Evolutionary conservation across 1,284 basidiomycete species (phyloP).

Genomic region (Malassezia restricta): DNA sequence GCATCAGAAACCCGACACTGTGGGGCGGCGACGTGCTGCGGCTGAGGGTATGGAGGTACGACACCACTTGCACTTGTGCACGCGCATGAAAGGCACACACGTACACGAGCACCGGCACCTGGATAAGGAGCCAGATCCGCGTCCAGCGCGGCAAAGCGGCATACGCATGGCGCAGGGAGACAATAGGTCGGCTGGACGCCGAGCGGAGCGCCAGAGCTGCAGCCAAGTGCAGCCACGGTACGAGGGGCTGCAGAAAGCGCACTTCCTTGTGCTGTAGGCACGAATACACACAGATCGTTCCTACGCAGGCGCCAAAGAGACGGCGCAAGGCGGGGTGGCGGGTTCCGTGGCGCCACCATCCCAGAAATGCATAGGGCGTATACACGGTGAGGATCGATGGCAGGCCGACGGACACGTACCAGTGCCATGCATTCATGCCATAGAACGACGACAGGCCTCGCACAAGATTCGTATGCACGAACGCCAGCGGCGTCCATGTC

Average conservation of each 20-base stretch:
- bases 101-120: slow-evolving; percentile 23
- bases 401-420: slow-evolving; percentile 73
- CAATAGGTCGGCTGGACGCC: not conserved
- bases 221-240: slow-evolving; percentile 73
- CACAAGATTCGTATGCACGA: slow-evolving; percentile 62
- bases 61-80: slow-evolving; percentile 25
- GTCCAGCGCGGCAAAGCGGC: not conserved
- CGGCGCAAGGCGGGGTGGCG: slow-evolving; percentile 2
- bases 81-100: slow-evolving; percentile 22
- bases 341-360: not conserved
- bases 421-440: slow-evolving; percentile 73
- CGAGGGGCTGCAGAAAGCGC: slow-evolving; percentile 82
- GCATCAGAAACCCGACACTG: slow-evolving; percentile 70
- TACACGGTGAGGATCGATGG: slow-evolving; percentile 48
- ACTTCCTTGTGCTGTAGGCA: slow-evolving; percentile 64
- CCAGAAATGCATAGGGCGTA: not conserved
- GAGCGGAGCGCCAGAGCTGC: slow-evolving; percentile 47
- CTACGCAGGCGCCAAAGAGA: slow-evolving; percentile 16
- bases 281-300: slow-evolving; percentile 22
- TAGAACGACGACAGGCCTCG: slow-evolving; percentile 72
- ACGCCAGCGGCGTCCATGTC: slow-evolving; percentile 68
- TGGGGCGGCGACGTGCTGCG: slow-evolving; percentile 5
- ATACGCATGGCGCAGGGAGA: not conserved
- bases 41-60: slow-evolving; percentile 17
- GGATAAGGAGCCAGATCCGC: slow-evolving; percentile 16